Conservation (phyloP, 352 stramenopile species). For the Globisporangium cylindrosporum region DNA sequence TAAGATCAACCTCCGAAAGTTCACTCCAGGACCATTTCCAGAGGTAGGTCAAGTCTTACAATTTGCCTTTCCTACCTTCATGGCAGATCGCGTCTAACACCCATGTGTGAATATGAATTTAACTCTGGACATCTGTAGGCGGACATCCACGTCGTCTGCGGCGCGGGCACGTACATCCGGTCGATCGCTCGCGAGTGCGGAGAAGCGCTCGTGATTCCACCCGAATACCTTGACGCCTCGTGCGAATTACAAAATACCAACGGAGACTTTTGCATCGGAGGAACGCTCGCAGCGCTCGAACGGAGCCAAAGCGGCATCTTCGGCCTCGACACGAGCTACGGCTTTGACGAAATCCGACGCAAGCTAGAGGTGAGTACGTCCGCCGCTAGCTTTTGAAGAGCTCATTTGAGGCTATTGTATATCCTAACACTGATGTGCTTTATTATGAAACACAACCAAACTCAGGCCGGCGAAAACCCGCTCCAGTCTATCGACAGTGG, state of each 20-base stretch:
- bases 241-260: conserved; percentile 28
- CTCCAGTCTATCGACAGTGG: conserved; percentile 59
- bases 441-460: background rate
- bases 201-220: conserved; percentile 51
- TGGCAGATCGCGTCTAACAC: background rate
- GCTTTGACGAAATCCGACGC: conserved; percentile 51
- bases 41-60: conserved; percentile 33
- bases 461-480: conserved; percentile 18
- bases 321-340: conserved; percentile 42
- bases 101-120: background rate
- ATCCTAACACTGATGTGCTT: conserved; percentile 4
- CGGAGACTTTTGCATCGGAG: conserved; percentile 48
- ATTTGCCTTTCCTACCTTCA: background rate
- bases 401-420: background rate
- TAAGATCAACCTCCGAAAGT: conserved; percentile 52
- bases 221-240: conserved; percentile 17
- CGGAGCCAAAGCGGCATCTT: conserved; percentile 67
- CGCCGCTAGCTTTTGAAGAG: background rate
- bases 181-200: conserved; percentile 85
- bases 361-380: conserved; percentile 30
- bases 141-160: conserved; percentile 63
- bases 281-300: conserved; percentile 60
- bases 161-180: conserved; percentile 81
- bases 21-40: conserved; percentile 49
- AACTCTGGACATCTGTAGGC: conserved; percentile 10